phyloP scores from a whole-genome alignment of 257 asterid species.

The Rauvolfia tetraphylla region DNA sequence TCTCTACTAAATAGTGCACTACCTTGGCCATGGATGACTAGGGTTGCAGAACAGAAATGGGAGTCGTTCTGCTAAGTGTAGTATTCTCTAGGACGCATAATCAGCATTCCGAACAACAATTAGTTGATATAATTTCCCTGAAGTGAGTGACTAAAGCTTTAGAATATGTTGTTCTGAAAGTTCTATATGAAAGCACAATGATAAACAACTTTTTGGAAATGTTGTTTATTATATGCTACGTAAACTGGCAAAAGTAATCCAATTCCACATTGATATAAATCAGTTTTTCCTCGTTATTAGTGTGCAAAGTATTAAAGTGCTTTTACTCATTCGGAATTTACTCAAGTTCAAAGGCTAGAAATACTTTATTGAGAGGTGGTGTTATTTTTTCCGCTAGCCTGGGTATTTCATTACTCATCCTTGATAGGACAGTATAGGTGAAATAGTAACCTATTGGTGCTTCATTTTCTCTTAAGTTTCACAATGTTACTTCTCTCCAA shows the following conservation, averaged over 20 bases:
- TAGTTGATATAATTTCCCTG: no score
- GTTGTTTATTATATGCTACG: not conserved
- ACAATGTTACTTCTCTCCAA: not conserved
- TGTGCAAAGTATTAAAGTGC: not conserved
- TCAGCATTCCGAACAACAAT: not conserved
- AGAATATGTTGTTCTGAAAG: not conserved
- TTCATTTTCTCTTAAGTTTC: not conserved
- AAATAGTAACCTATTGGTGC: not conserved
- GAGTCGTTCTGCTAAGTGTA: not conserved
- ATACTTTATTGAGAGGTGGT: not conserved
- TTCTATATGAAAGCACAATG: not conserved
- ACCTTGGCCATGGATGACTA: not conserved
- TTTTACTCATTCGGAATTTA: not conserved
- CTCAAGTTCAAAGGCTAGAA: not conserved
- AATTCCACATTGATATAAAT: no score
- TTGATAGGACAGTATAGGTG: not conserved
- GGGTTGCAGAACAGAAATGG: not conserved
- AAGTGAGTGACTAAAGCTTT: not conserved
- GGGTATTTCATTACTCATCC: not conserved
- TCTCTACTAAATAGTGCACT: not conserved
- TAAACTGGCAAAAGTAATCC: no score
- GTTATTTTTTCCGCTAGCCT: not conserved
- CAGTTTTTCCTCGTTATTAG: not conserved
- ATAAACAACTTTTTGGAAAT: not conserved
- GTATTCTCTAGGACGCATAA: not conserved